Percentiles rank a stretch among this genome's conserved stretches.
These are phyloP conservation scores for Trametes gibbosa DNA, from an alignment of 768 basidiomycete species.

Conservation along the genomic window DNA sequence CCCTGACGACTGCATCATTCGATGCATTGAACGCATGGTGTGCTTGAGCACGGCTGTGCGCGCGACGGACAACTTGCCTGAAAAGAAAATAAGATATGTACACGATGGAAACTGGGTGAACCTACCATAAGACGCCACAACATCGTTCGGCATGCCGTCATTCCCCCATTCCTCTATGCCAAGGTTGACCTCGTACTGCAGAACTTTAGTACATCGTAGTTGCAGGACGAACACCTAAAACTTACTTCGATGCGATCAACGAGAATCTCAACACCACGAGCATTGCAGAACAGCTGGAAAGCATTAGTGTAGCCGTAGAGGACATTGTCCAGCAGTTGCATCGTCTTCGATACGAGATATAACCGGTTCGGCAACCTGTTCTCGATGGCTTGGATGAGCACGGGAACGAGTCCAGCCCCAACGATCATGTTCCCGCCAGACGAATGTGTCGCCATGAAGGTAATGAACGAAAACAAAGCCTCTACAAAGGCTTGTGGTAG, in stretches of 20 bases:
- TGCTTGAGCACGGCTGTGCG: slow-evolving; percentile 85
- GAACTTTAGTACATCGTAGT: background rate
- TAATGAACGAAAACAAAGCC: slow-evolving; percentile 81
- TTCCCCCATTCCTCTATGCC: slow-evolving; percentile 50
- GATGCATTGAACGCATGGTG: slow-evolving; percentile 86
- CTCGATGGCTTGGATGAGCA: slow-evolving; percentile 87
- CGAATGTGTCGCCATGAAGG: slow-evolving; percentile 80
- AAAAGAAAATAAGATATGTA: background rate
- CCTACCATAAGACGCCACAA: slow-evolving; percentile 54
- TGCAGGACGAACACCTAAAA: slow-evolving; percentile 21
- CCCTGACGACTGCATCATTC: slow-evolving; percentile 96
- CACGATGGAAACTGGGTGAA: background rate
- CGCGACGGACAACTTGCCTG: slow-evolving; percentile 72
- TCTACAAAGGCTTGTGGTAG: slow-evolving; percentile 79
- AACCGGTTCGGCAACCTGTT: slow-evolving; percentile 68
- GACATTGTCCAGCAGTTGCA: slow-evolving; percentile 90
- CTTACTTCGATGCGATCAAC: slow-evolving; percentile 86
- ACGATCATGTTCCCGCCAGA: slow-evolving; percentile 92
- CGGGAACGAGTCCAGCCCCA: slow-evolving; percentile 85
- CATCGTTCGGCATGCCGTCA: slow-evolving; percentile 41
- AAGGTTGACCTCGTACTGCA: slow-evolving; percentile 33
- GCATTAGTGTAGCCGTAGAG: slow-evolving; percentile 87
- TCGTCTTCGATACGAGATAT: slow-evolving; percentile 80
- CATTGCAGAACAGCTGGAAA: slow-evolving; percentile 81
- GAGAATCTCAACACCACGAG: slow-evolving; percentile 79